These are phyloP conservation scores for Prinsepia uniflora DNA, from an alignment of 306 rosid genomes.

Conservation along the genomic window DNA sequence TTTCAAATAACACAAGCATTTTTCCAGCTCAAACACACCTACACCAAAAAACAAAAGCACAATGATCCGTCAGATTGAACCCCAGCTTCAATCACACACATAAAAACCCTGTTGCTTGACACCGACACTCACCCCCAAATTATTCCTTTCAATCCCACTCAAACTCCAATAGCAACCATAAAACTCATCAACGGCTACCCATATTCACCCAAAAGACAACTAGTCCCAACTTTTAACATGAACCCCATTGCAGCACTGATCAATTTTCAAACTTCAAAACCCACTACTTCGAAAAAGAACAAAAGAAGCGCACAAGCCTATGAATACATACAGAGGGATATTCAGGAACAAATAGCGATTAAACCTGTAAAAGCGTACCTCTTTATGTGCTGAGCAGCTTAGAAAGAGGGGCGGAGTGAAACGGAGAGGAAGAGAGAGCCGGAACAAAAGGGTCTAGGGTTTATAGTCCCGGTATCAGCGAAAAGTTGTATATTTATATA, in stretches of 20 bases:
- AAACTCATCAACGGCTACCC: neutral
- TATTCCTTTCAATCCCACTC: neutral
- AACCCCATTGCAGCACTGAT: neutral
- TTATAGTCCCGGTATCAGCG: constrained; percentile 2
- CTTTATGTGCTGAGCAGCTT: constrained; percentile 4
- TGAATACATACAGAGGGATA: neutral
- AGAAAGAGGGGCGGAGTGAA: neutral
- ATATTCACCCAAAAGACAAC: neutral
- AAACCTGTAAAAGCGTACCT: constrained; percentile 10
- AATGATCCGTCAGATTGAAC: neutral
- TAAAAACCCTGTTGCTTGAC: no score
- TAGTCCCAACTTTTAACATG: neutral
- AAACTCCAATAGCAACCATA: neutral
- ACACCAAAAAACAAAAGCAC: neutral
- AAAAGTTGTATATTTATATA: constrained; percentile 11
- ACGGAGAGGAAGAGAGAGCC: neutral
- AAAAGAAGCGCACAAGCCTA: neutral
- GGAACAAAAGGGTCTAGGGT: constrained; percentile 34
- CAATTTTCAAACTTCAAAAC: neutral
- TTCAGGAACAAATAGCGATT: neutral
- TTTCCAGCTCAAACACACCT: constrained; percentile 30
- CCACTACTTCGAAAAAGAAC: neutral
- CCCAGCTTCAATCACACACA: no score
- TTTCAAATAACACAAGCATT: constrained; percentile 77
- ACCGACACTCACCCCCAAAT: neutral